phyloP scores from a whole-genome alignment of 768 basidiomycete genomes.

The Boletus sensibilis region DNA sequence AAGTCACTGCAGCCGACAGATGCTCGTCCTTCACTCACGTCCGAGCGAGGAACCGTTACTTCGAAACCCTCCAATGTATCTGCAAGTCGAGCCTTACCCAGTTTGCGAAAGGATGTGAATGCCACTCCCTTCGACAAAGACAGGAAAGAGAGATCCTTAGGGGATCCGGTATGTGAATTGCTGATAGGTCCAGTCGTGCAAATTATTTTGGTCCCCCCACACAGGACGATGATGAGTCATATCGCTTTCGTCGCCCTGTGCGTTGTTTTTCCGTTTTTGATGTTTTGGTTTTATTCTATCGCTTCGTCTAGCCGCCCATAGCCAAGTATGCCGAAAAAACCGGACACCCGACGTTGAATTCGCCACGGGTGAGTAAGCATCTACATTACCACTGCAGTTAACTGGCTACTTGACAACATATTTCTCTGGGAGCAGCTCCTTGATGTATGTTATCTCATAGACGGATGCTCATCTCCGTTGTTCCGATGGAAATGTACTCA shows the following conservation, averaged over 20 bases:
- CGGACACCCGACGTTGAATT: no score
- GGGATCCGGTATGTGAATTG: background rate
- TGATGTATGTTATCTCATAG: no score
- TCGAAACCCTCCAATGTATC: no score
- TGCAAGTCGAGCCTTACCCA: background rate
- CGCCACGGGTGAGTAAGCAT: no score
- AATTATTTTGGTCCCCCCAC: background rate
- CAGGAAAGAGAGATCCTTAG: background rate
- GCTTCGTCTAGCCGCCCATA: no score
- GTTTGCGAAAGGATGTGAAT: no score
- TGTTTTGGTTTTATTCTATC: background rate
- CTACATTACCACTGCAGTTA: no score
- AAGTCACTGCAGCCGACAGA: background rate
- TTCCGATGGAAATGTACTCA: background rate
- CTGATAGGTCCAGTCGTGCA: background rate
- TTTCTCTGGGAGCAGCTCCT: no score
- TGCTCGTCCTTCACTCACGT: background rate
- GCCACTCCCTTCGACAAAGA: background rate
- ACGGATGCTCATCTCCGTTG: background rate
- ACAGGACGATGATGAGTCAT: background rate
- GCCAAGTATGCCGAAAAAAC: no score
- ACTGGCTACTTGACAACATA: no score
- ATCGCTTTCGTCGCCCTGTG: background rate
- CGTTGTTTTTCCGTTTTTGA: background rate
- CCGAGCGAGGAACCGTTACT: background rate